These are phyloP conservation scores for Curvularia lunata DNA, from an alignment of 2,329 filamentous ascomycete genomes.

Conservation along the genomic window DNA sequence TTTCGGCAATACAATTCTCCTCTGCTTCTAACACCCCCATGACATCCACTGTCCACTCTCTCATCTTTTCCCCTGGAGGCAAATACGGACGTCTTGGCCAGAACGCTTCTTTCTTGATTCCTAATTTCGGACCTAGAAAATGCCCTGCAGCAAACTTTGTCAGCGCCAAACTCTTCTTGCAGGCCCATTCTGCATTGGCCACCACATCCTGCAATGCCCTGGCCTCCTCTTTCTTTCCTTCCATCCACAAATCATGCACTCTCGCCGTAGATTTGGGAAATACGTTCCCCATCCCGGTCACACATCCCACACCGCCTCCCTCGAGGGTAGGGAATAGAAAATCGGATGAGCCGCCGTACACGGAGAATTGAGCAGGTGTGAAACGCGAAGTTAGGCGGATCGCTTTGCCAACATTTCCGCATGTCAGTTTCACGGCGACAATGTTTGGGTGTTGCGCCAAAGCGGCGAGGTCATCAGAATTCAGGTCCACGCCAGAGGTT, in stretches of 20 bases:
- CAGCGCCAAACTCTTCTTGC: background rate
- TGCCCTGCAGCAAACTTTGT: background rate
- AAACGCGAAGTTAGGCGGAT: background rate
- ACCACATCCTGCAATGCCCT: background rate
- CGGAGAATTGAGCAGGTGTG: background rate
- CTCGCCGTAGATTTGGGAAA: background rate
- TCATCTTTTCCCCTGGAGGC: background rate
- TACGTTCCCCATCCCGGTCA: background rate
- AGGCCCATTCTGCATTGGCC: background rate
- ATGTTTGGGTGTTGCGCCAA: constrained; percentile 1
- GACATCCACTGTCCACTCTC: background rate
- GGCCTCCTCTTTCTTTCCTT: background rate
- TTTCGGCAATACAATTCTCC: background rate
- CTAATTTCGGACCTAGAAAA: background rate
- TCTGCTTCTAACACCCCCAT: background rate
- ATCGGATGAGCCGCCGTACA: background rate
- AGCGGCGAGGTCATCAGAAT: background rate
- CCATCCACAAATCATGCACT: background rate
- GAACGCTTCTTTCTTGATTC: background rate
- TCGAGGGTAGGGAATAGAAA: background rate
- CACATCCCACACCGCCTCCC: background rate
- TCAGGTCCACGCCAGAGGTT: background rate
- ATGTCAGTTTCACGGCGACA: background rate
- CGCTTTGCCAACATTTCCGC: background rate
- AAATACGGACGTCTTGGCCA: background rate